A percentile compares a stretch with the other conserved stretches of the same genome.
Evolutionary conservation across 495 filamentous ascomycete genomes (phyloP).

Genomic region (Penicillium waksmanii): DNA sequence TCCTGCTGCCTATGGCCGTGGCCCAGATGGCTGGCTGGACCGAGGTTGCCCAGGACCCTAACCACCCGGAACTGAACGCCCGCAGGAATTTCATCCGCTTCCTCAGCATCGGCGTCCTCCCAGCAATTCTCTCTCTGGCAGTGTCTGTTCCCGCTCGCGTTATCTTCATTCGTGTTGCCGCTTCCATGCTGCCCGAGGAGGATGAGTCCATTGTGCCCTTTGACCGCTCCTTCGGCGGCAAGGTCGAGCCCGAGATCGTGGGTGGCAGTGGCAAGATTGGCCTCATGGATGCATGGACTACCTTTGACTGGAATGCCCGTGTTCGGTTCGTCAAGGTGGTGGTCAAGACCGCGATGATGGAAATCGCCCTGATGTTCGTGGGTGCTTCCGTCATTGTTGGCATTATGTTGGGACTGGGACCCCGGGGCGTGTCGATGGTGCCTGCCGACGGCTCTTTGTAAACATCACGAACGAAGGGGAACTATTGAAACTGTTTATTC

Average conservation of each 20-base stretch:
- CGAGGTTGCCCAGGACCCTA: slow-evolving; percentile 17
- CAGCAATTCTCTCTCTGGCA: slow-evolving; percentile 45
- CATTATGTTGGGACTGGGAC: slow-evolving; percentile 23
- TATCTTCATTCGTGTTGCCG: slow-evolving; percentile 69
- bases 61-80: slow-evolving; percentile 19
- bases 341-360: slow-evolving; percentile 62
- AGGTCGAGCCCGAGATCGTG: slow-evolving; percentile 61
- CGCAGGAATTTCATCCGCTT: slow-evolving; percentile 31
- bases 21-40: slow-evolving; percentile 33
- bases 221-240: slow-evolving; percentile 68
- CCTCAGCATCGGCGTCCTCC: slow-evolving; percentile 38
- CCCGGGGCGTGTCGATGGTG: slow-evolving; percentile 27
- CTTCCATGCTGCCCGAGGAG: slow-evolving; percentile 69
- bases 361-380: slow-evolving; percentile 43
- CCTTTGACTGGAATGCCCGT: slow-evolving; percentile 67
- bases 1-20: slow-evolving; percentile 45
- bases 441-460: slow-evolving; percentile 1
- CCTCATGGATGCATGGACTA: slow-evolving; percentile 71
- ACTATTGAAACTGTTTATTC: too few relatives aligned
- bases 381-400: slow-evolving; percentile 43
- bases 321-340: slow-evolving; percentile 69
- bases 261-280: slow-evolving; percentile 70
- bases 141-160: slow-evolving; percentile 65
- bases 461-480: background rate
- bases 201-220: slow-evolving; percentile 77